Base-by-base conservation (phyloP, 2,329 filamentous ascomycete species). In the Monosporascus sp. region DNA sequence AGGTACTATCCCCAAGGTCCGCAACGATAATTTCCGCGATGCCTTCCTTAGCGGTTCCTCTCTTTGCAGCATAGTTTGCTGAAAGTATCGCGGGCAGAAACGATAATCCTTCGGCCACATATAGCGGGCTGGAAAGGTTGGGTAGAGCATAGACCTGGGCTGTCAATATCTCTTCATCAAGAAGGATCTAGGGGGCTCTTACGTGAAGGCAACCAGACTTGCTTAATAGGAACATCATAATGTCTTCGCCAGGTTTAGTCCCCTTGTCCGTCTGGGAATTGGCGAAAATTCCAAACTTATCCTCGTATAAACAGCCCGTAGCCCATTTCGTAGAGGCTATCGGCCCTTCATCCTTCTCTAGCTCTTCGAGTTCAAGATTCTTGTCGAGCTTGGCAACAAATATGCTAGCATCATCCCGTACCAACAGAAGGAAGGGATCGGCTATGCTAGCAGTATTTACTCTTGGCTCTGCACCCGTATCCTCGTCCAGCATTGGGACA, bases 401-500 rank as follows among this genome's bases (percentile, higher is more conserved):
- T 6, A 91, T 79, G 55, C 88, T 94, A 6, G 83, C 84, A 67
- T 99, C 91, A 58, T 96, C 90, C 52, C 90, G 82, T 20, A 96
- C 74, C 15, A 97, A 79, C 2, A 96, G 74, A 14, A 99, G 71
- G 65, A 91, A 97, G 0, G 90, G 90, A 61, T 97, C 93, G 20
- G 83, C 83, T 62, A 97, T 92, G 66, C 89, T 95, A 38, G 89
- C 88, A 63, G 84, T 88, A 46, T 91, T 74, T 42, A 94, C 86
- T 50, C 86, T 81, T 5, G 90, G 86, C 62, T 96, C 90, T 20
- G 82, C 85, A 14, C 88, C 91, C 0, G 86, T 92, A 58, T 94
- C 89, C 62, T 96, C 94, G 62, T 97, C 94, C 56, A 90, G 82
- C 81, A 97, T 90, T 1, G 92, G 90, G 48, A 97, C 80, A 51